A percentile compares a stretch with the other conserved stretches of the same genome.
These are phyloP conservation scores for Posidonia oceanica DNA, from an alignment of 116 monocot species.

Conservation along the genomic window DNA sequence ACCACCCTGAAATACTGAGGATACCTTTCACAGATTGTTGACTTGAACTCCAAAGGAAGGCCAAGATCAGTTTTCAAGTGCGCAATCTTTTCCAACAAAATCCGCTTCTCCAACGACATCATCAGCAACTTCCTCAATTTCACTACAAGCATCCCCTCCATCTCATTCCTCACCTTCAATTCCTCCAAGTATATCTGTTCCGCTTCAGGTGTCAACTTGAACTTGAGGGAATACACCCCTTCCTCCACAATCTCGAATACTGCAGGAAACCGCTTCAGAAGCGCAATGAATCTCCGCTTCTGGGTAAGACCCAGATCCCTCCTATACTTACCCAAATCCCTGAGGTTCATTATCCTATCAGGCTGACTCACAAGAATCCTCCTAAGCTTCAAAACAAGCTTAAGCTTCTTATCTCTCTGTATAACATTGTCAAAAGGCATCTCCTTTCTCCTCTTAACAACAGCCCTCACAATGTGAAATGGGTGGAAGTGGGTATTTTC, in stretches of 20 bases:
- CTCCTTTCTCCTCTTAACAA: slow-evolving; percentile 82
- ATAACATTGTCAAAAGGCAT: slow-evolving; percentile 86
- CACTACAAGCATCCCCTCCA: slow-evolving; percentile 54
- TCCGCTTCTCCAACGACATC: slow-evolving; percentile 87
- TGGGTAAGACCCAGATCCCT: slow-evolving; percentile 72
- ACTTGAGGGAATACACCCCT: slow-evolving; percentile 83
- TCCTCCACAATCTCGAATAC: slow-evolving; percentile 97
- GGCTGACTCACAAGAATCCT: slow-evolving; percentile 88
- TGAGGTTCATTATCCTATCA: slow-evolving; percentile 80
- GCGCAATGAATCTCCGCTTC: slow-evolving; percentile 84
- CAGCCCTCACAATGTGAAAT: slow-evolving; percentile 18
- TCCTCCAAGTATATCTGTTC: slow-evolving; percentile 85
- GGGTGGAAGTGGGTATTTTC: slow-evolving; percentile 7
- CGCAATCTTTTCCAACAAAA: slow-evolving; percentile 75
- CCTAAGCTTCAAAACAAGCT: slow-evolving; percentile 83
- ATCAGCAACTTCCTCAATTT: slow-evolving; percentile 92
- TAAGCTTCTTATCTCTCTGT: slow-evolving; percentile 96
- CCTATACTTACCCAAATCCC: slow-evolving; percentile 62
- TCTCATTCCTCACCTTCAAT: slow-evolving; percentile 63
- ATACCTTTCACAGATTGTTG: slow-evolving; percentile 66
- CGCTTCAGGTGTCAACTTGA: slow-evolving; percentile 69
- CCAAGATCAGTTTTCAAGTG: slow-evolving; percentile 79
- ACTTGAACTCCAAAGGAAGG: slow-evolving; percentile 66
- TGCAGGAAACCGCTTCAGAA: slow-evolving; percentile 71
- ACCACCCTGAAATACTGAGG: slow-evolving; percentile 87